A percentile compares a stretch with the other conserved stretches of the same genome.
Evolutionary conservation across 352 stramenopile genomes (phyloP).

Genomic region (Pythium insidiosum): DNA sequence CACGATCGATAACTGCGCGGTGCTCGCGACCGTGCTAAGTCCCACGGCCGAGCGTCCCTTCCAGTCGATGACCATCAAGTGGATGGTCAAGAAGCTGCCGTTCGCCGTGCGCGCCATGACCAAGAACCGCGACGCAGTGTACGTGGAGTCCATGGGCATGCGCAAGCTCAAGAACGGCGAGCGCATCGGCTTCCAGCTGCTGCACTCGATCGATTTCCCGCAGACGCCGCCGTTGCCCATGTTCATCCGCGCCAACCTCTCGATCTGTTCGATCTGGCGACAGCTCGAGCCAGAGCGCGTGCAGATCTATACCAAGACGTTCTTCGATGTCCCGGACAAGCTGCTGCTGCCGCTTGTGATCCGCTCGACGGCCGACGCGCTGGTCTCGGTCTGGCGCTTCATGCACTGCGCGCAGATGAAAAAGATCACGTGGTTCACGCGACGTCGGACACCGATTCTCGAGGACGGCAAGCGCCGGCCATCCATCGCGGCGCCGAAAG

Average conservation of each 20-base stretch:
- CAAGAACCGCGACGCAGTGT: conserved; percentile 48
- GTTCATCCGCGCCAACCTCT: conserved; percentile 38
- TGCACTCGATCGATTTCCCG: conserved; percentile 55
- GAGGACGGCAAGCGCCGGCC: not conserved
- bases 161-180: conserved; percentile 32
- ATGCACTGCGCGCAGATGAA: conserved; percentile 58
- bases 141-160: conserved; percentile 48
- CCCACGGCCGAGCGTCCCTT: conserved; percentile 44
- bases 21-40: conserved; percentile 36
- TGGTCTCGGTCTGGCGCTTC: conserved; percentile 27
- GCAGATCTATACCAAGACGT: conserved; percentile 30
- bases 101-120: conserved; percentile 27
- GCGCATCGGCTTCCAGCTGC: conserved; percentile 43
- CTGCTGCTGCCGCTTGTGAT: conserved; percentile 30
- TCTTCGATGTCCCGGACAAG: conserved; percentile 33
- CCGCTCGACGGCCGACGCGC: conserved; percentile 24
- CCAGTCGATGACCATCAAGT: conserved; percentile 51
- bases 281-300: conserved; percentile 16
- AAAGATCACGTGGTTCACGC: conserved; percentile 53
- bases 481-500: not conserved
- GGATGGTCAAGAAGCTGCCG: conserved; percentile 41
- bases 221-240: conserved; percentile 30
- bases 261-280: conserved; percentile 37
- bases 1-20: conserved; percentile 30
- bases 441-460: conserved; percentile 6